Conservation (phyloP, 1,139 yeast genomes). For the Sugiyamaella castrensis region DNA sequence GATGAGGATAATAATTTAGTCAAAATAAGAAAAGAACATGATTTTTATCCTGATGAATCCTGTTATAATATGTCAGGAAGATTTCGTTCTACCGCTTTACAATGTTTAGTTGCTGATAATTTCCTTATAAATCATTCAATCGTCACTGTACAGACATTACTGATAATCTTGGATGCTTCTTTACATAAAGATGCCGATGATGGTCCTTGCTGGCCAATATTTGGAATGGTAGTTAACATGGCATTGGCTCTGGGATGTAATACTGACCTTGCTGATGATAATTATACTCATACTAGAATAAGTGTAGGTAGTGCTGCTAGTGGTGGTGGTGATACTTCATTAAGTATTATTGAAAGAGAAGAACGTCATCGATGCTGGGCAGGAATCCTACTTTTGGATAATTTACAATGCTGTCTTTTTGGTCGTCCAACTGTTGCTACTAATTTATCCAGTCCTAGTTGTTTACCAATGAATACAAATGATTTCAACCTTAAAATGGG, state of each 20-base stretch:
- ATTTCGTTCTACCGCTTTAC: slow-evolving; percentile 10
- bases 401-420: slow-evolving; percentile 15
- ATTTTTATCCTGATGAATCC: slow-evolving; percentile 6
- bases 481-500: slow-evolving; percentile 12
- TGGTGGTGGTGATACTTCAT: background rate
- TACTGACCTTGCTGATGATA: slow-evolving; percentile 10
- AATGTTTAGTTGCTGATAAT: slow-evolving; percentile 16
- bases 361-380: slow-evolving; percentile 20
- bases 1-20: slow-evolving; percentile 6
- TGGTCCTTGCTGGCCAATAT: slow-evolving; percentile 18
- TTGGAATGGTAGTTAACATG: slow-evolving; percentile 16
- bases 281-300: too few relatives aligned
- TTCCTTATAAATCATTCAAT: slow-evolving; percentile 15
- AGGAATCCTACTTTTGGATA: slow-evolving; percentile 15
- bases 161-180: slow-evolving; percentile 12
- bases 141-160: slow-evolving; percentile 14
- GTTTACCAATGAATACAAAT: slow-evolving; percentile 16
- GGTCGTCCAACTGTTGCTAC: slow-evolving; percentile 17
- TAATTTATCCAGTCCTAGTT: slow-evolving; percentile 4
- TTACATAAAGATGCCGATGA: slow-evolving; percentile 17
- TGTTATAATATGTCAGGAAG: slow-evolving; percentile 4
- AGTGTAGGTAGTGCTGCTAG: background rate
- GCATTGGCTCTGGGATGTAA: slow-evolving; percentile 18
- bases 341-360: slow-evolving; percentile 14
- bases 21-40: slow-evolving; percentile 2